phyloP scores from a whole-genome alignment of 1,284 basidiomycete species.

The Sutorius eximius region DNA sequence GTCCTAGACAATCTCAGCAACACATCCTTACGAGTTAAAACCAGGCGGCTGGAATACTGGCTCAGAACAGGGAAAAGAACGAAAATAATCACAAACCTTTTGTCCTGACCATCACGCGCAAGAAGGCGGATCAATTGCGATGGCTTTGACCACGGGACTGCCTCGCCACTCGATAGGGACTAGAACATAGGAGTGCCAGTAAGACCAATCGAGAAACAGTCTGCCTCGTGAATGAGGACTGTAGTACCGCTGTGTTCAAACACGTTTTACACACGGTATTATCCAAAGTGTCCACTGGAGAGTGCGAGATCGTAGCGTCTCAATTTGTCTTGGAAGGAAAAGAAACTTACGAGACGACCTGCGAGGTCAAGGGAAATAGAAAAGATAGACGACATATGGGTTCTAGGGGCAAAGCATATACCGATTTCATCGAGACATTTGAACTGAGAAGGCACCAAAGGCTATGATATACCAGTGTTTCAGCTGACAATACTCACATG shows the following conservation, averaged over 20 bases:
- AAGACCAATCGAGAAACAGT: slow-evolving; percentile 16
- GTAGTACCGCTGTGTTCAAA: background rate
- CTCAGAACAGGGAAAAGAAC: background rate
- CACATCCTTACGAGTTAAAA: slow-evolving; percentile 21
- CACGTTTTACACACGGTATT: slow-evolving; percentile 12
- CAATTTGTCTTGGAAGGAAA: background rate
- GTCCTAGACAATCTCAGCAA: too few species aligned
- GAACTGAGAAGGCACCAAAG: slow-evolving; percentile 4
- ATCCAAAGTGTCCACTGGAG: slow-evolving; percentile 19
- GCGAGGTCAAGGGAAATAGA: background rate
- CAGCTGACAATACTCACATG: slow-evolving; percentile 8
- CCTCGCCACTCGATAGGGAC: slow-evolving; percentile 2
- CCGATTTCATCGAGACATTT: slow-evolving; percentile 7
- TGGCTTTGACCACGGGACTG: background rate
- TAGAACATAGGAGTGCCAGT: slow-evolving; percentile 1
- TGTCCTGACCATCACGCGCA: slow-evolving; percentile 20
- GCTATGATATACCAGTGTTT: background rate
- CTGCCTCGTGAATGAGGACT: background rate
- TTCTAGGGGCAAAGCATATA: slow-evolving; percentile 6
- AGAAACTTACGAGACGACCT: slow-evolving; percentile 16
- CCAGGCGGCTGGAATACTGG: slow-evolving; percentile 4
- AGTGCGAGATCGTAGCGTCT: background rate
- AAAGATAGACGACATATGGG: slow-evolving; percentile 10
- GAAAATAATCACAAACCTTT: background rate
- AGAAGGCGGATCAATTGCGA: slow-evolving; percentile 20